Evolutionary conservation across 352 stramenopile genomes (phyloP), one percentile per base, ranked within the genome.

Genomic region (Phytophthora kernoviae): DNA sequence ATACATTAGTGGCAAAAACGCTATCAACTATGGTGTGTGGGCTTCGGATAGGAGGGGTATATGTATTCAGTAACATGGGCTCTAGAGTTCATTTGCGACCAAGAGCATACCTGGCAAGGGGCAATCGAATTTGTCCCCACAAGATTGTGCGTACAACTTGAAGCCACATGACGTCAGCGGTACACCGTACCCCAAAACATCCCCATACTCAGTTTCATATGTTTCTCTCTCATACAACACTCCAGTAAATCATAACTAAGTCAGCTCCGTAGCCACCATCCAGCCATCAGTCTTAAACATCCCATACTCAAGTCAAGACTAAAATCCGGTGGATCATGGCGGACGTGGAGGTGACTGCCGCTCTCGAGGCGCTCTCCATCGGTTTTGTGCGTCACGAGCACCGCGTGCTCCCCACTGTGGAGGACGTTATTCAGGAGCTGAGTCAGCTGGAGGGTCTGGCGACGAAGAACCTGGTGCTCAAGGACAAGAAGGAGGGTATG

Each of bases 401-500:
- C 66, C 68, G 70, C 32, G 71, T 75, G 58, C 40, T 91, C 17
- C 82, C 84, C 39, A 92, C 85, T 11, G 82, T 84, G 8, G 85
- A 92, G 41, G 85, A 92, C 36, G 64, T 92, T 50, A 65, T 87
- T 9, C 65, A 73, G 6, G 82, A 84, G 51, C 58, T 94, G 20
- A 70, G 79, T 24, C 91, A 97, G 52, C 74, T 98, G n/a, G 74
- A 85, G 1, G 87, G 88, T 18, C 75, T 81, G 41, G 70, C 90
- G 32, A 98, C 94, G 24, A 99, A 99, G 81, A 99, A 99, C 71
- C 77, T 99, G 22, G 95, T 99, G 61, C 96, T 99, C 58, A 97
- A 96, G 69, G 96, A 99, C 76, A 99, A 99, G 76, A 99, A 99
- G 73, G 88, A 98, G 66, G 96, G 96, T 0, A 60, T 98, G 2